phyloP scores from a whole-genome alignment of 768 basidiomycete genomes.

The Suillus lakei region DNA sequence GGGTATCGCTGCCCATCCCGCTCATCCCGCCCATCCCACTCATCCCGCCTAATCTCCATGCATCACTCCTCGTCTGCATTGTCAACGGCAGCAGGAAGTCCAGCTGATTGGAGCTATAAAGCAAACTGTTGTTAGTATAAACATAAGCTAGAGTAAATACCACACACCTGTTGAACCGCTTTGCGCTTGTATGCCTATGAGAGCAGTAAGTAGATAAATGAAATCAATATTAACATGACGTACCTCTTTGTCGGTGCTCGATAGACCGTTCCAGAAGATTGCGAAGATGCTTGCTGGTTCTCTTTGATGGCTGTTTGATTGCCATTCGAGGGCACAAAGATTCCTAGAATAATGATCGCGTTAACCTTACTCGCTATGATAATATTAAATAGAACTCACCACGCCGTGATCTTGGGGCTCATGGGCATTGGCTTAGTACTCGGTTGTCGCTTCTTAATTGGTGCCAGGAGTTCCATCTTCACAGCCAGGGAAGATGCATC shows the following conservation, averaged over 20 bases:
- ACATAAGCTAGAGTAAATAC: too few relatives aligned
- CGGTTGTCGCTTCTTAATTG: neutral
- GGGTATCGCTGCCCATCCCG: too few relatives aligned
- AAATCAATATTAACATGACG: too few relatives aligned
- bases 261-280: neutral
- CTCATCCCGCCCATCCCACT: too few relatives aligned
- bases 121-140: too few relatives aligned
- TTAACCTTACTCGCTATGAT: neutral
- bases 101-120: too few relatives aligned
- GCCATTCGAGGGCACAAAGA: neutral
- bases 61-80: too few relatives aligned
- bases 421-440: neutral
- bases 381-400: neutral
- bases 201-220: too few relatives aligned
- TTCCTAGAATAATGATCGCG: neutral
- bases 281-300: neutral
- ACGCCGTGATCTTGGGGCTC: neutral
- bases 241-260: too few relatives aligned
- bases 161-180: too few relatives aligned
- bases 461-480: neutral
- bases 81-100: too few relatives aligned
- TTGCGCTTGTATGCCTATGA: too few relatives aligned
- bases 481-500: neutral
- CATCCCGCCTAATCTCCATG: neutral
- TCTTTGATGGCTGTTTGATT: neutral